Evolutionary conservation across 495 filamentous ascomycete species (phyloP).

Genomic region (Penicillium manginii): DNA sequence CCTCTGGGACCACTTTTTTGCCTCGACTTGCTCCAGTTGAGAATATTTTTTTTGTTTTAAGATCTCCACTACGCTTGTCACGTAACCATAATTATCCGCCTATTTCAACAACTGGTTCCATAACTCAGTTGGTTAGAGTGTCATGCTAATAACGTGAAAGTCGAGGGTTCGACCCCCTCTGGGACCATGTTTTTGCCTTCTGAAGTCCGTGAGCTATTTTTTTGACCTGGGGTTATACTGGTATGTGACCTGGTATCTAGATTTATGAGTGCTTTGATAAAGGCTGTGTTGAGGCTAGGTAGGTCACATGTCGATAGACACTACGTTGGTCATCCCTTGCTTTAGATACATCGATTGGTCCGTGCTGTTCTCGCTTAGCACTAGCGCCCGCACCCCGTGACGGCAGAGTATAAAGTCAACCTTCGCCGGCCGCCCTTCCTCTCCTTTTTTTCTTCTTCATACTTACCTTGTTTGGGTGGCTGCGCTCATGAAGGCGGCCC

Average conservation of each 20-base stretch:
- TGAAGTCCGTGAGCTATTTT: no score
- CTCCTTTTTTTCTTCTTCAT: constrained; percentile 63
- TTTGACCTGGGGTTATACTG: no score
- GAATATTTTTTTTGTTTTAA: no score
- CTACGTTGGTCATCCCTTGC: no score
- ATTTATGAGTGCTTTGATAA: no score
- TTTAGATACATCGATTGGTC: no score
- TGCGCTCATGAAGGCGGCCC: constrained; percentile 64
- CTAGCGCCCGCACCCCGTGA: constrained; percentile 25
- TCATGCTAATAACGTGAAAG: constrained; percentile 31
- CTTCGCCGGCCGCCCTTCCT: constrained; percentile 20
- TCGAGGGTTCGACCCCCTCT: constrained; percentile 27
- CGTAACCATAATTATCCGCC: no score
- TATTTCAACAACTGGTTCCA: constrained; percentile 15
- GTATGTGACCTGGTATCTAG: no score
- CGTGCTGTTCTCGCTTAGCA: constrained; percentile 34
- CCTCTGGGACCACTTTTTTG: constrained; percentile 11
- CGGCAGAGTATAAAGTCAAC: constrained; percentile 31
- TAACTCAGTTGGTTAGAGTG: constrained; percentile 33
- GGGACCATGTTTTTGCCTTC: background rate
- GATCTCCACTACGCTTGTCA: no score
- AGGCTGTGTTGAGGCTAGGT: no score
- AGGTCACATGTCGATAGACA: no score
- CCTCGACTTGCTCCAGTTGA: no score
- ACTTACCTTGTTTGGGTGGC: constrained; percentile 73